Conservation (phyloP, 1,139 yeast species). For the Sugiyamaella sp. region DNA sequence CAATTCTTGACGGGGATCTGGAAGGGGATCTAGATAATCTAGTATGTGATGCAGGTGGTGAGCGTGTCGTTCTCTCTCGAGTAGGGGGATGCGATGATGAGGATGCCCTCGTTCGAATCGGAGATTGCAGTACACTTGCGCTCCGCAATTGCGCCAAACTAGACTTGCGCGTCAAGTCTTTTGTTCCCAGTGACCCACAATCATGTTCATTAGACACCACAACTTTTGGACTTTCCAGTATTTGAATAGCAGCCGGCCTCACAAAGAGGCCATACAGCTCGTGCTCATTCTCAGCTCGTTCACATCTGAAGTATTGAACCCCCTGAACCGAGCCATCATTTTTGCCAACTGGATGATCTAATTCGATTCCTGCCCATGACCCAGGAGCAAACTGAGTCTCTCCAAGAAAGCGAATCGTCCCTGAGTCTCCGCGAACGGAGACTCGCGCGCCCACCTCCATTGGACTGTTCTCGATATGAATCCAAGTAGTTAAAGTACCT, state of each 20-base stretch:
- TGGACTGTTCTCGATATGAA: background rate
- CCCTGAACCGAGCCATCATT: constrained; percentile 80
- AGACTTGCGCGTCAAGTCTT: background rate
- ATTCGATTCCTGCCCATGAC: constrained; percentile 78
- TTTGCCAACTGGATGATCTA: constrained; percentile 65
- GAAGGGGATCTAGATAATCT: constrained; percentile 7
- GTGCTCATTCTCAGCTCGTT: constrained; percentile 14
- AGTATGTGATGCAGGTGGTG: constrained; percentile 1
- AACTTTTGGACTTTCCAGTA: background rate
- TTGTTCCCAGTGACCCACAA: constrained; percentile 5
- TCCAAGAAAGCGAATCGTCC: constrained; percentile 47
- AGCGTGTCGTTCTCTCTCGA: background rate
- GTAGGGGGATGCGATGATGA: constrained; percentile 10
- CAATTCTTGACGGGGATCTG: constrained; percentile 2
- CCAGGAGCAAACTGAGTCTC: constrained; percentile 56
- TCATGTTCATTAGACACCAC: background rate
- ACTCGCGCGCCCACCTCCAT: constrained; percentile 13
- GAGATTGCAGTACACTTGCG: constrained; percentile 3
- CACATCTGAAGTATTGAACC: constrained; percentile 59
- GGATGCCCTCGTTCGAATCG: constrained; percentile 3
- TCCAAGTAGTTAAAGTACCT: no score
- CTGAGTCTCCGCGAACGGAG: constrained; percentile 22
- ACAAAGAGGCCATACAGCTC: constrained; percentile 54
- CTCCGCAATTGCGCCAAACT: constrained; percentile 1
- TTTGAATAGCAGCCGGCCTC: constrained; percentile 32